Evolutionary conservation across 2,329 filamentous ascomycete species (phyloP).

Genomic region (Ophidiomyces ophidiicola): DNA sequence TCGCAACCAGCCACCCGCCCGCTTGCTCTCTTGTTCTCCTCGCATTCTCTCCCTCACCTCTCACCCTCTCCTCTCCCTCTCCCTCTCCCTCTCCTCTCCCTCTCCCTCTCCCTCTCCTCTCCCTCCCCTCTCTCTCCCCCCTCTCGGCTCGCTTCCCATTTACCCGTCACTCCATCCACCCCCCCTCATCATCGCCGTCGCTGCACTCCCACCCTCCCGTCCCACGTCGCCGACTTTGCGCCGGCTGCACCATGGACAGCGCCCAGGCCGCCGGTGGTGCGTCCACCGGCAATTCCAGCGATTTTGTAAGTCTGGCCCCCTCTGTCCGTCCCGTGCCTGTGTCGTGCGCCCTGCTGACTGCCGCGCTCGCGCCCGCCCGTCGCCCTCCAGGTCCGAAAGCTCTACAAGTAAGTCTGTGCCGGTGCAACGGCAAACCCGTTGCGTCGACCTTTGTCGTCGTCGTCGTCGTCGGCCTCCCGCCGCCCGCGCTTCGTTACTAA

Average conservation of each 20-base stretch:
- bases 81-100: slow-evolving; percentile 7
- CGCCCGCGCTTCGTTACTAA: neutral
- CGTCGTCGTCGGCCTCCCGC: neutral
- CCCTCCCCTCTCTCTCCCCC: slow-evolving; percentile 9
- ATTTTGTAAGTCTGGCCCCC: slow-evolving; percentile 77
- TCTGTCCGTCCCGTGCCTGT: slow-evolving; percentile 10
- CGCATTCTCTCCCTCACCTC: slow-evolving; percentile 8
- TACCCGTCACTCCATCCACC: neutral
- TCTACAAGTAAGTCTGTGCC: slow-evolving; percentile 69
- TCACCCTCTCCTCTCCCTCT: slow-evolving; percentile 10
- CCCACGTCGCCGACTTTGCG: neutral
- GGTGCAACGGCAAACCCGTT: neutral
- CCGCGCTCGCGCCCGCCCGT: slow-evolving; percentile 20
- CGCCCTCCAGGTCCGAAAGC: slow-evolving; percentile 74
- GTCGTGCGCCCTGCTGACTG: slow-evolving; percentile 17
- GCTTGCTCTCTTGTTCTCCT: neutral
- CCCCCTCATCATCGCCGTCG: neutral
- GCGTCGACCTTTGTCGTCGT: neutral
- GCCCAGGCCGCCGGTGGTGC: slow-evolving; percentile 9
- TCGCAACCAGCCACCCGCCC: neutral
- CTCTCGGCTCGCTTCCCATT: slow-evolving; percentile 4
- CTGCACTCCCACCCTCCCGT: neutral
- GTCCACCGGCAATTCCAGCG: slow-evolving; percentile 71
- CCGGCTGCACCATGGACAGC: slow-evolving; percentile 13
- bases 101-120: slow-evolving; percentile 15